Percentiles rank a stretch among this genome's conserved stretches.
Conservation (phyloP, 805 yeast species). For the Ogataea trehalophila region DNA sequence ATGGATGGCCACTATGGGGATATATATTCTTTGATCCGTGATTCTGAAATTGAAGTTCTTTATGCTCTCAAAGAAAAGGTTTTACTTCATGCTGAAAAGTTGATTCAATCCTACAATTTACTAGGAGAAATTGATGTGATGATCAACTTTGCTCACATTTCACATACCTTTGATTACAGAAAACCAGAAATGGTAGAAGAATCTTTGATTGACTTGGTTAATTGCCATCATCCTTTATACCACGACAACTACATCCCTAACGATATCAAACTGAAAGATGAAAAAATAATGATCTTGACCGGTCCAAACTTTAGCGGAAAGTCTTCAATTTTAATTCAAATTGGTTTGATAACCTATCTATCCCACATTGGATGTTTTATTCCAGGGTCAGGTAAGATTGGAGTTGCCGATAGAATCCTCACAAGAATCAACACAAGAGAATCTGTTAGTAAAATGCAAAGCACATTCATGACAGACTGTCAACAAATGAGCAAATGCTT, state of each 20-base stretch:
- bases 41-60: conserved; percentile 37
- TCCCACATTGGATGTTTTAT: conserved; percentile 54
- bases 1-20: conserved; percentile 40
- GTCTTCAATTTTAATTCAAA: conserved; percentile 44
- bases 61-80: conserved; percentile 27
- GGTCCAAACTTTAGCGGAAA: conserved; percentile 53
- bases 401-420: conserved; percentile 38
- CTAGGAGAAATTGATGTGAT: conserved; percentile 36
- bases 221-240: conserved; percentile 44
- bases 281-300: conserved; percentile 35
- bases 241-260: conserved; percentile 34
- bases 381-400: conserved; percentile 46
- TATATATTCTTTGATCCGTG: conserved; percentile 35
- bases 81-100: conserved; percentile 2
- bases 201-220: conserved; percentile 24
- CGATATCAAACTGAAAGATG: conserved; percentile 16
- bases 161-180: conserved; percentile 23
- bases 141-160: conserved; percentile 30
- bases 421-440: conserved; percentile 41
- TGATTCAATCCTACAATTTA: conserved; percentile 17
- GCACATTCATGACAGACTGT: conserved; percentile 49
- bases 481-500: conserved; percentile 30
- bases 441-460: conserved; percentile 34
- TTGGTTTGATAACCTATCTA: conserved; percentile 43
- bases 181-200: conserved; percentile 31